Evolutionary conservation across 345 rosid genomes (phyloP), one percentile per base, ranked within the genome.

Genomic region (Cardamine resedifolia): DNA sequence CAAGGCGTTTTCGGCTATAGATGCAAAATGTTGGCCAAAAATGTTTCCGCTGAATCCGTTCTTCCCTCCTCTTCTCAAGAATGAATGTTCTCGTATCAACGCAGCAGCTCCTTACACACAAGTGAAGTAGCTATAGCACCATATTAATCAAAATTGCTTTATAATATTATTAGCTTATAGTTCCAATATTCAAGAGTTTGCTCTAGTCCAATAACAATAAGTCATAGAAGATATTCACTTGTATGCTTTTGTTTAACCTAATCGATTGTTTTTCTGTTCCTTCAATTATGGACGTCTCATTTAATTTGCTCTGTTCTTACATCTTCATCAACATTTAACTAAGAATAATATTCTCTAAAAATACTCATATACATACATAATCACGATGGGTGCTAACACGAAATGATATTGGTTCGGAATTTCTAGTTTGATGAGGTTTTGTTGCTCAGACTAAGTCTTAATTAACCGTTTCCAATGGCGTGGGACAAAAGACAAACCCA

Each of bases 1-100:
- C n/a, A n/a, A n/a, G n/a, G n/a, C n/a, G n/a, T n/a, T n/a, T n/a
- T n/a, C n/a, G n/a, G n/a, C n/a, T n/a, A n/a, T n/a, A n/a, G n/a
- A n/a, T n/a, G n/a, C n/a, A 38, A 58, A 34, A n/a, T 58, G 64
- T 58, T 58, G 64, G 47, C 47, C 47, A 36, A 7, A 20, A 3
- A 59, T 59, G 48, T 38, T 59, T 38, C 28, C 48, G 1, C 4
- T 59, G 19, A 21, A 59, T 21, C 64, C 47, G 1, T 20, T 36
- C 0, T 36, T 59, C 64, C 31, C 64, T 59, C 48, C 48, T 59
- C 64, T 59, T 21, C 31, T 59, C 12, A 38, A 59, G 7, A 10
- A 38, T 38, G 12, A 1, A 0, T 59, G 64, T 0, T 12, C 48
- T 59, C 31, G 30, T 11, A 59, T 59, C 47, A 21, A 0, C 16